phyloP scores from a whole-genome alignment of 345 rosid genomes.

The Noccaea caerulescens region DNA sequence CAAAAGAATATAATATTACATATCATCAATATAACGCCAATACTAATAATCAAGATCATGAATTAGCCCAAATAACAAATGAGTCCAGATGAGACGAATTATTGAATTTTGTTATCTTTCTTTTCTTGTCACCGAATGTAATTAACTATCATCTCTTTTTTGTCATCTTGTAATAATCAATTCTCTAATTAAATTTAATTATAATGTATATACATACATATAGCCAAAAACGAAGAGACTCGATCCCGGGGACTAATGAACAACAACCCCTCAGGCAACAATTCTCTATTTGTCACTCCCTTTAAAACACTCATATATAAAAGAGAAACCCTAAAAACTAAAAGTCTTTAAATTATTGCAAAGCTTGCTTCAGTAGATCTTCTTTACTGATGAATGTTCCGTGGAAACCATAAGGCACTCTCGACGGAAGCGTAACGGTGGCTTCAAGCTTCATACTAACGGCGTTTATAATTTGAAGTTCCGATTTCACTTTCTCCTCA shows the following conservation, averaged over 20 bases:
- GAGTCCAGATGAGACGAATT: neutral
- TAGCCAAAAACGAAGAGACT: slow-evolving; percentile 6
- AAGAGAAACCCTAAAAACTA: neutral
- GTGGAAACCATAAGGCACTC: slow-evolving; percentile 89
- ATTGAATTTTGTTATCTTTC: no score
- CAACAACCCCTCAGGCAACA: slow-evolving; percentile 38
- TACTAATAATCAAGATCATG: neutral
- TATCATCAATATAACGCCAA: no score
- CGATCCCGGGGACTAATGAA: slow-evolving; percentile 60
- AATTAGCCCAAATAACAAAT: slow-evolving; percentile 4
- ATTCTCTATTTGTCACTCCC: neutral
- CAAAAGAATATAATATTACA: no score
- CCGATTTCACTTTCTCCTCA: slow-evolving; percentile 69
- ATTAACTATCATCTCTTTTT: neutral
- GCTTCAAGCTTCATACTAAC: slow-evolving; percentile 61
- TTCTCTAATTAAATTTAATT: neutral
- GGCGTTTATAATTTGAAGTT: slow-evolving; percentile 66
- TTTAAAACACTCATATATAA: neutral
- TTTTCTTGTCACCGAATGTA: no score
- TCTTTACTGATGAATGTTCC: slow-evolving; percentile 65
- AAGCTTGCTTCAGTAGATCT: slow-evolving; percentile 61
- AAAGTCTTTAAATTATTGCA: slow-evolving; percentile 15
- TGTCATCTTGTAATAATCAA: neutral
- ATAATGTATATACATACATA: neutral
- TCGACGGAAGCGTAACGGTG: slow-evolving; percentile 64